Conservation (phyloP, 1,284 basidiomycete genomes). For the Fistulina hepatica region DNA sequence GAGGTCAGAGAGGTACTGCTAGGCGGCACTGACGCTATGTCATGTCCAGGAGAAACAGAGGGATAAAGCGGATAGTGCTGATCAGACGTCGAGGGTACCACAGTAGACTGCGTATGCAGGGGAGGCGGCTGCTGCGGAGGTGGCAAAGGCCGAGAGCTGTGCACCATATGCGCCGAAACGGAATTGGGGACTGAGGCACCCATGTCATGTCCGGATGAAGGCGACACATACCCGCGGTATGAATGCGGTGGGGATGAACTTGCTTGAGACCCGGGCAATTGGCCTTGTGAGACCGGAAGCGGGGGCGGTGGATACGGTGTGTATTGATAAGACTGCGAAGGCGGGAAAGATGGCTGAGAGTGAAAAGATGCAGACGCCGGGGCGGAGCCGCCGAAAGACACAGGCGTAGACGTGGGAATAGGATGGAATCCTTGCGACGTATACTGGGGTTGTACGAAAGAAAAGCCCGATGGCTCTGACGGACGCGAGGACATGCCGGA, state of each 20-base stretch:
- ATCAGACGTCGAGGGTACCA: constrained; percentile 25
- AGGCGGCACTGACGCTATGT: constrained; percentile 19
- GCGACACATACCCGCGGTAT: constrained; percentile 22
- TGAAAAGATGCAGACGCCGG: constrained; percentile 19
- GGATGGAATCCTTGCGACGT: constrained; percentile 24
- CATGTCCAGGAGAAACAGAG: constrained; percentile 17
- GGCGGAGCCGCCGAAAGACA: constrained; percentile 9
- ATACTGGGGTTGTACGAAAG: constrained; percentile 22
- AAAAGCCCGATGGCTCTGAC: constrained; percentile 27
- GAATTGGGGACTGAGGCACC: constrained; percentile 23
- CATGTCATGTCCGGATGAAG: constrained; percentile 29
- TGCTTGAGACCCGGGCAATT: constrained; percentile 8
- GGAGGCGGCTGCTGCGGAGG: constrained; percentile 25
- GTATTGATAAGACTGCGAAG: constrained; percentile 27
- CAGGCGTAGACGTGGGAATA: constrained; percentile 28
- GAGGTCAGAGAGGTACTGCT: constrained; percentile 5
- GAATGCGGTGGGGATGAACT: constrained; percentile 13
- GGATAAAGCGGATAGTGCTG: constrained; percentile 17
- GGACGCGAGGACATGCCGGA: constrained; percentile 33
- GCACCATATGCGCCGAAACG: constrained; percentile 22
- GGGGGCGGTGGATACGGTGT: constrained; percentile 23
- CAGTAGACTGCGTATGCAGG: constrained; percentile 18
- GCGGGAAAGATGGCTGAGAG: constrained; percentile 27
- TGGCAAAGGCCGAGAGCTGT: constrained; percentile 48
- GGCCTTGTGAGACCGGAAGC: constrained; percentile 12